Conservation (phyloP, 1,139 yeast species). For the Pichia sp. region DNA sequence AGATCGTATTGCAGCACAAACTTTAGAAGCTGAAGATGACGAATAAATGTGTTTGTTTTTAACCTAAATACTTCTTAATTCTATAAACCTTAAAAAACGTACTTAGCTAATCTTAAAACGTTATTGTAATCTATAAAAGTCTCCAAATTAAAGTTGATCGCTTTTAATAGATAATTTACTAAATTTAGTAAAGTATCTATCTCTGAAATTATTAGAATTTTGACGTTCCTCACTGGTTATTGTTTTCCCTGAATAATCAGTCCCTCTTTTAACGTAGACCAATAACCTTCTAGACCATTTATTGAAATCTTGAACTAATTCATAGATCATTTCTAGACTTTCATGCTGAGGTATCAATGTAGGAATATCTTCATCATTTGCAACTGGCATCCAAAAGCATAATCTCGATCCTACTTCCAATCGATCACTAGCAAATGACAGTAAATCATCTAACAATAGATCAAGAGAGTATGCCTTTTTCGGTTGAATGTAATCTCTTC, state of each 20-base stretch:
- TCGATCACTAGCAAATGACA: slow-evolving; percentile 63
- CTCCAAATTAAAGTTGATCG: slow-evolving; percentile 1
- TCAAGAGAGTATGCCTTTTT: slow-evolving; percentile 85
- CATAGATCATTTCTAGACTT: slow-evolving; percentile 60
- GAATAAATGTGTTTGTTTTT: slow-evolving; percentile 29
- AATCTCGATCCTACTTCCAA: slow-evolving; percentile 70
- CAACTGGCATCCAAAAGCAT: slow-evolving; percentile 98
- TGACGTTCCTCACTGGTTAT: slow-evolving; percentile 35
- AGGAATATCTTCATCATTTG: slow-evolving; percentile 70
- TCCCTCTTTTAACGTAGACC: slow-evolving; percentile 68
- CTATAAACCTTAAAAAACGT: slow-evolving; percentile 1
- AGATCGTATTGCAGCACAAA: slow-evolving; percentile 99
- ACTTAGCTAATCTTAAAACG: slow-evolving; percentile 2
- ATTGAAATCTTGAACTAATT: slow-evolving; percentile 80
- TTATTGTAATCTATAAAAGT: neutral
- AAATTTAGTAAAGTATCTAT: slow-evolving; percentile 70
- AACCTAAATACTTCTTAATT: slow-evolving; percentile 5
- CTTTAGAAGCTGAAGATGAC: slow-evolving; percentile 81
- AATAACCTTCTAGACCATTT: slow-evolving; percentile 87
- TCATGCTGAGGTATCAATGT: slow-evolving; percentile 75
- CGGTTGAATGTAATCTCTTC: slow-evolving; percentile 85
- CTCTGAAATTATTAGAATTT: slow-evolving; percentile 58
- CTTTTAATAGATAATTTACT: slow-evolving; percentile 3
- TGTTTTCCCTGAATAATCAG: slow-evolving; percentile 49
- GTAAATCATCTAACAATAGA: slow-evolving; percentile 65